Evolutionary conservation across 2,329 filamentous ascomycete species (phyloP), one percentile per base, ranked within the genome.

Genomic region (Fusarium sp.): DNA sequence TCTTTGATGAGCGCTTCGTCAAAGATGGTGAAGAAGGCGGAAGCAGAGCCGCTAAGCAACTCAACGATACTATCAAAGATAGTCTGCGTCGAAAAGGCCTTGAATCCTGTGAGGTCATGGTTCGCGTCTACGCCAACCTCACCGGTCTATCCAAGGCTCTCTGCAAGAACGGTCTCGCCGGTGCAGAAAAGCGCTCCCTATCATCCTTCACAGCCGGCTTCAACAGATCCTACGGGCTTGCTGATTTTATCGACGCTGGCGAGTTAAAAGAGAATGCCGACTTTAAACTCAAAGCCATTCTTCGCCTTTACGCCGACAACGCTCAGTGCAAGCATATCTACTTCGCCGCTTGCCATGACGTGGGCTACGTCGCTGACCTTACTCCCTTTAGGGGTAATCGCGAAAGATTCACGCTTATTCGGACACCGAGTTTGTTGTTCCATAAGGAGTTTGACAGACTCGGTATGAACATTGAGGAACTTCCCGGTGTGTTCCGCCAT

Each of bases 311-410:
- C 63, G 84, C 82, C 33, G 84, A 89, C 44, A 88, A 87, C 69
- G 78, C 82, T 6, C 86, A 89, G 71, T 91, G 89, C 79, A 88
- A 86, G 69, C 88, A 90, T 73, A 88, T 91, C 35, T 87, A 86
- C 72, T 87, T 89, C 59, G 89, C 87, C 8, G 88, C 84, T 38
- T 91, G 88, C 70, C 88, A 90, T 68, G 86, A 91, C 28, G 69
- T 71, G 9, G 74, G 72, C 26, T 76, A 90, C 73, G 77, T 89
- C 44, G 83, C 85, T 10, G 82, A 89, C 47, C 78, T 91, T 26
- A 84, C 82, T 8, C 84, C 85, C 10, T 85, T 86, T 70, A 79
- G 78, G 42, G 84, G 83, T 42, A 81, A 83, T 59, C 75, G 77
- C 10, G 81, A 86, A 24, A 82, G 83, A 50, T 83, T 90, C 61